Base-by-base conservation (phyloP, 495 filamentous ascomycete species). In the Talaromyces thailandensis region DNA sequence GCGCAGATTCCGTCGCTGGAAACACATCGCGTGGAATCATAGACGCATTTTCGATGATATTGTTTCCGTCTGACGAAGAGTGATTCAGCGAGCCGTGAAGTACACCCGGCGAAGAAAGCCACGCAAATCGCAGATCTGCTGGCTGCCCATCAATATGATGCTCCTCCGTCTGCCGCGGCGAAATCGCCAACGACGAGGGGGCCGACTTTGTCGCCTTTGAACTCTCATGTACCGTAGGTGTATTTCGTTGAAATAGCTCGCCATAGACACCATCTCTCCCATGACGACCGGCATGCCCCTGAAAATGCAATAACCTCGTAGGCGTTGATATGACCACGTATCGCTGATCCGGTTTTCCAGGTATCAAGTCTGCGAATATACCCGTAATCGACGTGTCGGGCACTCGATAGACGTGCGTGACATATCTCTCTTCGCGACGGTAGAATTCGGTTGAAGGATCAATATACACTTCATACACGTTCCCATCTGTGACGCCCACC, bases 371-470 rank as follows among this genome's bases (percentile, higher is more conserved):
- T 23, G 87, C 86, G 82, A 88, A 94, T 24, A 98, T 66, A 12
- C 94, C 94, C 16, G 86, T 89, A 29, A 97, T 81, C 4, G 87
- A 82, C 16, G 86, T 89, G 67, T 96, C 93, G 3, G 84, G 81
- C 12, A 87, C 75, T 68, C 88, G 92, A 70, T 91, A 91, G 62
- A 98, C 81, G 6, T 75, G 75, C 71, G 91, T 90, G 43, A 94
- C 74, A 72, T 96, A 97, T 73, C 88, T 92, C 75, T 97, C 95
- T 75, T 98, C 93, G 69, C 92, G 88, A 59, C 90, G 82, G 73
- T 96, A 96, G 74, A 96, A 97, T 71, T 97, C 93, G 52, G 86
- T 90, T 21, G 90, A 86, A 5, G 90, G 91, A 73, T 98, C 94
- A 64, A 98, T 91, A 72, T 90, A 97, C n/a, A 86, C 88, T 72